Evolutionary conservation across 805 yeast genomes (phyloP), one percentile per base, ranked within the genome.

Genomic region (Candida insectalens): DNA sequence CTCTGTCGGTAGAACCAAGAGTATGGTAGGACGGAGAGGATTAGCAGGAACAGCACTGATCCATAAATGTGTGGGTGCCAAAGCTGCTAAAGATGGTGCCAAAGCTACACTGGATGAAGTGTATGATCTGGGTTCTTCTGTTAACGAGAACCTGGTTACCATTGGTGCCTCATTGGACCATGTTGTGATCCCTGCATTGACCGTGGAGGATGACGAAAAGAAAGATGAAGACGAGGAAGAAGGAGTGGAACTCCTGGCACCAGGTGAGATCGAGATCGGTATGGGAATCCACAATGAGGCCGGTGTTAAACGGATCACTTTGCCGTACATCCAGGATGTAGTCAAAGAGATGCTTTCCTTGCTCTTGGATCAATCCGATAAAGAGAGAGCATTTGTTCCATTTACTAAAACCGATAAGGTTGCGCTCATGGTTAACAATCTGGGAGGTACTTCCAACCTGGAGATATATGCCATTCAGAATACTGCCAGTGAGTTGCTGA

Each of bases 281-380:
- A 79, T 88, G 77, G 97, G 97, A 29, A 88, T 88, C 40, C 97
- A 88, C 58, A 88, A 88, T 49, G 97, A 88, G 55, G 92, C 95
- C 1, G 96, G 96, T 40, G 77, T 77, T 37, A 65, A 69, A 34
- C 70, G 73, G 40, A 50, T 72, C 25, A 59, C 65, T 19, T 73
- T 88, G 45, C 96, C 96, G 18, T 53, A 72, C 1, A 72, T 84
- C 33, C 77, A 74, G 13, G 70, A 69, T 0, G 59, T 89, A 21
- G 63, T 76, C 30, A 53, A 67, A 19, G 64, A 71, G 20, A 65
- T 89, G 63, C 67, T 80, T 34, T 64, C 75, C 29, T 73, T 74
- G 47, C 57, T 88, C 38, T 50, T 82, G 23, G 77, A 77, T 36
- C 55, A 67, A 22, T 62, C 62, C 6, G 96, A 88, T 51, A 50